Evolutionary conservation across 495 filamentous ascomycete genomes (phyloP).

Genomic region (Articulospora tetracladia): DNA sequence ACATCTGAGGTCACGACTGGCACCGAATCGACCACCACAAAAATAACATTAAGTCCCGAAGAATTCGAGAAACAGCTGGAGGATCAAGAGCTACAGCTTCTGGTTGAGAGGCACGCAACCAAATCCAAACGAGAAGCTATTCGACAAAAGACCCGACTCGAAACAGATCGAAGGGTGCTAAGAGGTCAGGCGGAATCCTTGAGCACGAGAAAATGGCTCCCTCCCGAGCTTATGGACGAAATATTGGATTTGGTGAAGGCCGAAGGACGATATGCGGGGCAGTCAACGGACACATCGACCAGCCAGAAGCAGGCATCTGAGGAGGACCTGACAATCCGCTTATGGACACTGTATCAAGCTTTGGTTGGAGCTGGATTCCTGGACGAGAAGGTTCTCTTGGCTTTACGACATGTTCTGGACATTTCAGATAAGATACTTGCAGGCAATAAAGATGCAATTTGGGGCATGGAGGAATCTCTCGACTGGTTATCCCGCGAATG

Average conservation of each 20-base stretch:
- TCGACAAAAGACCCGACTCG: conserved; percentile 65
- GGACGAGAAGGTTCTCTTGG: conserved; percentile 54
- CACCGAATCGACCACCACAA: conserved; percentile 34
- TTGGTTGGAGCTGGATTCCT: conserved; percentile 67
- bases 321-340: conserved; percentile 67
- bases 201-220: conserved; percentile 72
- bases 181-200: conserved; percentile 68
- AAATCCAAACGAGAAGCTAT: conserved; percentile 64
- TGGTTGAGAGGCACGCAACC: conserved; percentile 75
- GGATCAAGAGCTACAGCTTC: conserved; percentile 71
- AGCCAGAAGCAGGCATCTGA: conserved; percentile 47
- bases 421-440: conserved; percentile 47
- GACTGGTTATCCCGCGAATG: conserved; percentile 81
- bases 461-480: conserved; percentile 82
- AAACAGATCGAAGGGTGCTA: conserved; percentile 75
- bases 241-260: conserved; percentile 59
- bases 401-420: conserved; percentile 60
- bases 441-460: conserved; percentile 61
- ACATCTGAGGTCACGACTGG: conserved; percentile 20
- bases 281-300: conserved; percentile 35
- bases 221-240: conserved; percentile 70
- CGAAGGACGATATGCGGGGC: conserved; percentile 44
- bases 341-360: conserved; percentile 77
- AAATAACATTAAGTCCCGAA: conserved; percentile 63
- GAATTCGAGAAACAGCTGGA: conserved; percentile 83